Evolutionary conservation across 179 eudicot genomes (phyloP).

Genomic region (Silene noctiflora): DNA sequence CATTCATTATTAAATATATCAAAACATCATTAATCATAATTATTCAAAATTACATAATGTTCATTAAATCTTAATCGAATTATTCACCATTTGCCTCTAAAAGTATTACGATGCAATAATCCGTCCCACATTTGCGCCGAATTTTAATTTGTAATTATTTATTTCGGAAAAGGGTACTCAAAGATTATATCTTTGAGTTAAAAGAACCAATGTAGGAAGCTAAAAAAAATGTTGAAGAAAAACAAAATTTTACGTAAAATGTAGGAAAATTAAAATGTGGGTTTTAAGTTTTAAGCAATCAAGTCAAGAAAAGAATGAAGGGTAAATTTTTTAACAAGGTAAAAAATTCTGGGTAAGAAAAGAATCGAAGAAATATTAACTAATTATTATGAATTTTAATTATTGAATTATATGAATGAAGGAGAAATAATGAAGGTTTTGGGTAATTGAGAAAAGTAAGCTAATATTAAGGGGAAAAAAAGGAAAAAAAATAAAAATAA

Average conservation of each 20-base stretch:
- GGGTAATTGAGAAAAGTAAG: not conserved
- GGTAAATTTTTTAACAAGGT: not conserved
- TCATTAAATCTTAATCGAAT: not conserved
- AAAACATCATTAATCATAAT: not conserved
- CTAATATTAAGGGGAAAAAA: not conserved
- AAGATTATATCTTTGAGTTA: slow-evolving; percentile 1
- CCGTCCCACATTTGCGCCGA: slow-evolving; percentile 37
- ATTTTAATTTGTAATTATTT: not conserved
- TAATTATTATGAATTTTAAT: not conserved
- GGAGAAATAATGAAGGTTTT: not conserved
- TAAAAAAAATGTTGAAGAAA: not conserved
- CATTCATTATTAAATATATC: not conserved
- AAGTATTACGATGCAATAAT: slow-evolving; percentile 34
- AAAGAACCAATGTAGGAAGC: not conserved
- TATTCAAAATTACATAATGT: not conserved
- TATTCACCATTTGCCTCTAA: slow-evolving; percentile 39
- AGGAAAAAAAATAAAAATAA: not conserved
- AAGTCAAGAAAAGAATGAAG: slow-evolving; percentile 32
- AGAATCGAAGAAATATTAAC: slow-evolving; percentile 16
- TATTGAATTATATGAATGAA: not conserved
- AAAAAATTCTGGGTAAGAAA: slow-evolving; percentile 6
- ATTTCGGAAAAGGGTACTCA: not conserved
- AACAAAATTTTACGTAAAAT: slow-evolving; percentile 1
- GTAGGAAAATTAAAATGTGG: not conserved
- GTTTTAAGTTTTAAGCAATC: slow-evolving; percentile 16